A percentile compares a stretch with the other conserved stretches of the same genome.
Conservation (phyloP, 192 early-diverging fungal species). For the Paraglomus occultum region DNA sequence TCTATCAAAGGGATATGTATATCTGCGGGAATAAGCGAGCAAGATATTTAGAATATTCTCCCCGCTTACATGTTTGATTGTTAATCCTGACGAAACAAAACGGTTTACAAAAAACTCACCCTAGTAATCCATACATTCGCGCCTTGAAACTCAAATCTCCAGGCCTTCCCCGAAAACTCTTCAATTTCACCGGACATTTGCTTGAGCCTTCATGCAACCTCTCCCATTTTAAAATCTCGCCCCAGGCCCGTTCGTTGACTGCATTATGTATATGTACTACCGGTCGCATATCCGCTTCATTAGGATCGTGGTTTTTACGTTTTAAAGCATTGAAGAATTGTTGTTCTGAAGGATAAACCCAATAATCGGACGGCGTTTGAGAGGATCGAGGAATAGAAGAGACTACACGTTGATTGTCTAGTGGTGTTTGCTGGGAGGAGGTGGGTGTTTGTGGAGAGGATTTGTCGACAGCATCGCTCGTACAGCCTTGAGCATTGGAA, state of each 20-base stretch:
- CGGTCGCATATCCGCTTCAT: conserved; percentile 80
- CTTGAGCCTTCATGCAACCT: conserved; percentile 48
- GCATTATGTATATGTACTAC: conserved; percentile 94
- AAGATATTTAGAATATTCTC: background rate
- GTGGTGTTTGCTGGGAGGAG: conserved; percentile 40
- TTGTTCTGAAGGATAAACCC: conserved; percentile 93
- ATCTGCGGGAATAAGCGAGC: conserved; percentile 41
- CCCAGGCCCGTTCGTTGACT: conserved; percentile 91
- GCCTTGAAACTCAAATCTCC: conserved; percentile 75
- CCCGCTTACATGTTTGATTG: background rate
- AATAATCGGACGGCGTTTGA: conserved; percentile 40
- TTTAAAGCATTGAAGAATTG: conserved; percentile 97
- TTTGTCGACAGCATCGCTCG: conserved; percentile 40
- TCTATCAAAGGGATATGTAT: conserved; percentile 84
- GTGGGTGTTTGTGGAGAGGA: conserved; percentile 47
- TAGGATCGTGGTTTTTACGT: conserved; percentile 85
- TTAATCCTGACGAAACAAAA: background rate
- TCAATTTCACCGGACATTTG: conserved; percentile 62
- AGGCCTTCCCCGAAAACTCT: conserved; percentile 72
- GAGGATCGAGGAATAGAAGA: conserved; percentile 75
- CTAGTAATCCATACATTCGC: conserved; percentile 60
- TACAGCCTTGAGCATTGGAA: background rate
- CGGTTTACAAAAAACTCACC: conserved; percentile 39
- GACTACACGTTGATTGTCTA: conserved; percentile 65
- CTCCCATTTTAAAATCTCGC: conserved; percentile 85